Evolutionary conservation across 2,329 filamentous ascomycete species (phyloP), one percentile per base, ranked within the genome.

Genomic region (Paradendryphiella salina): DNA sequence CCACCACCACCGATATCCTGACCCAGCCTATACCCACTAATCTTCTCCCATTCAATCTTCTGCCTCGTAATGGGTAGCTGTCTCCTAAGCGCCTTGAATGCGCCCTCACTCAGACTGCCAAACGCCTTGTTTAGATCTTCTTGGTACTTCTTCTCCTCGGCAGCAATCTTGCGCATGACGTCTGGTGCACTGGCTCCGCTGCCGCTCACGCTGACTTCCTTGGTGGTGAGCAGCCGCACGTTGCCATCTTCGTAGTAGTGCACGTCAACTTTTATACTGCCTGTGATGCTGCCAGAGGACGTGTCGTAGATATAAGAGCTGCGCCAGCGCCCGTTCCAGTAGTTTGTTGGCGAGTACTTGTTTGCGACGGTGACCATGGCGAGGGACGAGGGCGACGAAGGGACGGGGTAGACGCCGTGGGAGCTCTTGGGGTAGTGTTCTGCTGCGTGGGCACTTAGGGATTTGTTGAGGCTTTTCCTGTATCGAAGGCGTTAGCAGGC

Each of bases 191-290:
- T 83, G 26, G 79, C 80, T 1, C 82, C 85, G 1, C 84, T 74
- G n/a, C 89, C 73, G 7, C 82, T 83, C 3, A 82, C 73, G 0
- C 80, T 80, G 1, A 93, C 73, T 9, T 87, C 79, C 77, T 96
- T 96, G 67, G 84, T 87, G n/a, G 94, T 96, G 57, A 93, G 81
- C 52, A 99, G 82, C 2, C 94, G 88, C 50, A 99, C 94, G 71
- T 99, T 99, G 56, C 94, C 94, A 71, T 99, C 95, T 77, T 99
- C 94, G 78, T 99, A 99, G 81, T 99, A 99, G 80, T 99, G 94
- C 43, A 99, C 93, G 64, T 97, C 92, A 46, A 96, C 89, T 73
- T 93, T 90, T 75, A 97, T 86, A 52, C 81, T 85, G 64, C 94
- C 94, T 31, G 86, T 85, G 35, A 97, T 78, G 39, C 79, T 79